Base-by-base conservation (phyloP, 441 rosid species). In the California macrophylla region DNA sequence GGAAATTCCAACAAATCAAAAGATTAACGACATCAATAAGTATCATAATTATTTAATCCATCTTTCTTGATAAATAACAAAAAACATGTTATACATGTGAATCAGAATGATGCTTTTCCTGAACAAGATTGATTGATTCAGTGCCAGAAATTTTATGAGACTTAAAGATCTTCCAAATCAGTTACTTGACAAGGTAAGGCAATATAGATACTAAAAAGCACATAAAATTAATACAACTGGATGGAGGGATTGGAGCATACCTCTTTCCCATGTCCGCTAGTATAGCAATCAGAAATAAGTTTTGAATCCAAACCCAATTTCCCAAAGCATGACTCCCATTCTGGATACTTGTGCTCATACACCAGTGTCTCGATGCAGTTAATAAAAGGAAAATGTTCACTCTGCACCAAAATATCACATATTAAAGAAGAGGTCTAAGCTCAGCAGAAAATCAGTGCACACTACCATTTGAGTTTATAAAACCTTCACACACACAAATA, bases 291-390 rank as follows among this genome's bases (percentile, higher is more conserved):
- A 1, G 66, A 0, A 70, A 93, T 66, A 9, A 81, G 83, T 62
- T 83, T 83, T 0, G 88, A 75, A 68, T 87, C 83, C 72, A 89
- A 77, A 47, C 82, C 86, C 72, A 87, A 75, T 66, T 82, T 80
- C 50, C 79, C 79, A 68, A 77, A 89, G 84, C 98, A 91, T 1
- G 91, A 79, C 66, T 87, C 89, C 98, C 98, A 91, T 58, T 86
- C 64, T 0, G 79, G 54, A 73, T 74, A 83, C 65, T 86, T 79
- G 36, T 47, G 77, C 76, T 86, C 76, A 32, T 76, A 78, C 72
- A 79, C 96, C 77, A 85, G 76, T 70, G 62, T 75, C 87, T 91
- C 98, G 0, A 93, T 66, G 67, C 97, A 93, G 71, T 85, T 71
- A 65, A 91, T 86, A 61, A 93, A 84, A n/a, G 84, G 86, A 72